Conservation (phyloP, 441 rosid species). For the Bruguiera hainesii region DNA sequence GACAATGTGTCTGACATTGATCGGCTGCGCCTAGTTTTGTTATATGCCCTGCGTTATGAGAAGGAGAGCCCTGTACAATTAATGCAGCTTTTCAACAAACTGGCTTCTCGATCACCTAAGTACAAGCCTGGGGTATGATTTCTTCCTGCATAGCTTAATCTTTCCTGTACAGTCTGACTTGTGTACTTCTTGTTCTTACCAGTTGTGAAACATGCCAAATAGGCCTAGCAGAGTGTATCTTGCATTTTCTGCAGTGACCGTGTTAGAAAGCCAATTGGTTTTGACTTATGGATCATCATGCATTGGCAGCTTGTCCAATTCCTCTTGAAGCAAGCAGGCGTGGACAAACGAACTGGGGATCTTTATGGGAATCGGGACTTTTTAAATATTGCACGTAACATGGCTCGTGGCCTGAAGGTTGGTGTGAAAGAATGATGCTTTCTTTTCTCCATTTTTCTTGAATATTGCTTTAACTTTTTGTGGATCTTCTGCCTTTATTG, state of each 20-base stretch:
- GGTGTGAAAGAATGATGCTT: not conserved
- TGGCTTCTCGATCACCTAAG: slow-evolving; percentile 82
- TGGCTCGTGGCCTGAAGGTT: slow-evolving; percentile 99
- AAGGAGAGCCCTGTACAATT: slow-evolving; percentile 95
- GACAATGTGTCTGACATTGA: slow-evolving; percentile 86
- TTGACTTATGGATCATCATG: slow-evolving; percentile 25
- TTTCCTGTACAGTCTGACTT: slow-evolving; percentile 9
- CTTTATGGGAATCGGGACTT: slow-evolving; percentile 92
- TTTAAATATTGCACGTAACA: slow-evolving; percentile 91
- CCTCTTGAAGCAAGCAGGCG: slow-evolving; percentile 94
- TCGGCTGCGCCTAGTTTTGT: slow-evolving; percentile 77
- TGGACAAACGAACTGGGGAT: slow-evolving; percentile 90
- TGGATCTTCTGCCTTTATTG: slow-evolving; percentile 4
- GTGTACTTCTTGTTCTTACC: not conserved
- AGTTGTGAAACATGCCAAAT: not conserved
- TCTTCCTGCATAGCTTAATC: slow-evolving; percentile 12
- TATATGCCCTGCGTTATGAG: slow-evolving; percentile 96
- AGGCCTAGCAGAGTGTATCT: slow-evolving; percentile 3
- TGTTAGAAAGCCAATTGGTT: slow-evolving; percentile 12
- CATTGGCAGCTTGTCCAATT: slow-evolving; percentile 85
- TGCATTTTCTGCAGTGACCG: slow-evolving; percentile 5
- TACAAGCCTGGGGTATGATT: slow-evolving; percentile 86
- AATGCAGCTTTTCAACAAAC: slow-evolving; percentile 95
- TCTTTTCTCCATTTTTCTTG: slow-evolving; percentile 1
- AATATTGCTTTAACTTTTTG: slow-evolving; percentile 8